Evolutionary conservation across 2,329 filamentous ascomycete genomes (phyloP).

Genomic region (Verticillium dahliae): DNA sequence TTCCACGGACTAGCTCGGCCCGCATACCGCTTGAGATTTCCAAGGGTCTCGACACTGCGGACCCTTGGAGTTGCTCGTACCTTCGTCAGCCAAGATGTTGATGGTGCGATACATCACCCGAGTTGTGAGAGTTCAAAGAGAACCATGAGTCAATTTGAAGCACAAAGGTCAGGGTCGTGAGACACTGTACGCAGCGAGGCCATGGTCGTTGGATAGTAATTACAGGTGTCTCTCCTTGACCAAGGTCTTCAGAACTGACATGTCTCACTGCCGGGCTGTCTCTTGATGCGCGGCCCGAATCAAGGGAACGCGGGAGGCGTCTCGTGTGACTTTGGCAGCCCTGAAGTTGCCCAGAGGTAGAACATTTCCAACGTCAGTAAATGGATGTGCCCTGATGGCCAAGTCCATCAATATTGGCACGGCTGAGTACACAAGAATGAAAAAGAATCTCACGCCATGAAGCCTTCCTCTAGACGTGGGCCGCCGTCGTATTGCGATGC

Average conservation of each 20-base stretch:
- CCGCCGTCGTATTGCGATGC: too few species aligned
- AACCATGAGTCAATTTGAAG: background rate
- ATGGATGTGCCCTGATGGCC: too few species aligned
- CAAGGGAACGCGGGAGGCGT: background rate
- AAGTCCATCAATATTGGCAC: too few species aligned
- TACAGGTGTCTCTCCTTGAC: background rate
- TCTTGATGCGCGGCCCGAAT: background rate
- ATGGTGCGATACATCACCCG: background rate
- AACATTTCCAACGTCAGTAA: too few species aligned
- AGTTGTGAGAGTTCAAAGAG: background rate
- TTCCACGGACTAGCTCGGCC: background rate
- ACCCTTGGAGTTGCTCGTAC: background rate
- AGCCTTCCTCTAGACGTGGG: too few species aligned
- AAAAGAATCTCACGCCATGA: too few species aligned
- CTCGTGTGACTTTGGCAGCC: too few species aligned
- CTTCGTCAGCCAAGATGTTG: background rate
- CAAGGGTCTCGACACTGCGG: background rate
- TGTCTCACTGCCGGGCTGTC: background rate
- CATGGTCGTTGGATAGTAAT: background rate
- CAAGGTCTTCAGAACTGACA: background rate
- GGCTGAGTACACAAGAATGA: too few species aligned
- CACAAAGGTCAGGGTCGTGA: background rate
- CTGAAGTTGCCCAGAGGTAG: too few species aligned
- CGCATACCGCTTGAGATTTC: background rate
- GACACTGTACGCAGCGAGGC: background rate